Base-by-base conservation (phyloP, 2,329 filamentous ascomycete genomes). In the Pyricularia sp. region DNA sequence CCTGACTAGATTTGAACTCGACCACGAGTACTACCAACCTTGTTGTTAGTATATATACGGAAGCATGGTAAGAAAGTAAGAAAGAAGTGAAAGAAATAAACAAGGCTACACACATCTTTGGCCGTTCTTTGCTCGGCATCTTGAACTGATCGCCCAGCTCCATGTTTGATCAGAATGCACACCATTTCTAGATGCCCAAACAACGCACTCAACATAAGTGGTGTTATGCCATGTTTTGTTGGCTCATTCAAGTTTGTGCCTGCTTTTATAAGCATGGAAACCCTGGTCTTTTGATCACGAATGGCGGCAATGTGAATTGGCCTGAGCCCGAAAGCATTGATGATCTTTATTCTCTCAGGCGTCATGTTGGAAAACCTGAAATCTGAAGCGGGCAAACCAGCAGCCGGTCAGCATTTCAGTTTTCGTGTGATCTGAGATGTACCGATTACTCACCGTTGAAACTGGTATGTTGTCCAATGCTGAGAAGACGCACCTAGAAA, bases 161-260 rank as follows among this genome's bases (percentile, higher is more conserved):
- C 10, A 6, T 26, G 4, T 3, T 50, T 68, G 4, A 68, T 3
- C 0, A 68, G 23, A 5, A 42, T 14, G 2, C 12, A 1, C 26
- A 50, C 30, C 3, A 63, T 26, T 2, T 26, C 26, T 3, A 26
- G 23, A 20, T 26, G 23, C 11, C 31, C 31, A 28, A 42, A 68
- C 12, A 68, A 31, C 3, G 31, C 66, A 11, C 55, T 30, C 28
- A 64, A 55, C 66, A 68, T 68, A 12, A 68, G 30, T 14, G 66
- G n/a, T 1, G 66, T 63, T 1, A 36, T 33, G 11, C 66, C 66
- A 26, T 33, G 25, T 3, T 1, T 23, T 26, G 42, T 50, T 26
- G n/a, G 6, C 3, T n/a, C 28, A 17, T 31, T 25, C 2, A 33
- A 1, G 2, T 30, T 25, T 28, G 20, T 31, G 5, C 58, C 26